Evolutionary conservation across 2,329 filamentous ascomycete species (phyloP), one percentile per base, ranked within the genome.

Genomic region (Trichoderma guizhouense): DNA sequence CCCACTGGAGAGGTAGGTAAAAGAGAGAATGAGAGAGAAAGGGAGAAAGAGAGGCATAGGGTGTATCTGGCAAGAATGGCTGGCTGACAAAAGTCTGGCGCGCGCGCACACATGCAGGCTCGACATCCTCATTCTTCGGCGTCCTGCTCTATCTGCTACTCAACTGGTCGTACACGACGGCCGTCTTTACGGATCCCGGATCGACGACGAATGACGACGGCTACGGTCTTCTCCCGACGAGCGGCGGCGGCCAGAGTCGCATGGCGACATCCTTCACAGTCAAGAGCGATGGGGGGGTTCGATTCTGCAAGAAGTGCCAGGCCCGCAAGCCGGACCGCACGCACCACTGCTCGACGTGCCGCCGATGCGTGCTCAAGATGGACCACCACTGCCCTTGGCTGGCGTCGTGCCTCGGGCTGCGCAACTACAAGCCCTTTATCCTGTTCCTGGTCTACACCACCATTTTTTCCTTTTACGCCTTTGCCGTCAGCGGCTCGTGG

Each of bases 341-440:
- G 36, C 96, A 99, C 82, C 96, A 99, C 84, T 99, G 96, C 86
- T 97, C 94, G 12, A 97, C 94, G 5, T 99, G 96, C 83, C 90
- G 92, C 76, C 92, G 92, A 78, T 99, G 96, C 81, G 95, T 99
- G 30, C 86, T 99, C 81, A 99, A 99, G 86, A 99, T 99, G 96
- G 96, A 99, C 80, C 96, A 99, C 81, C 96, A 99, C 84, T 99
- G 96, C 81, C 96, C 96, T 18, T 99, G 96, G 96, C 87, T 99
- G 64, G 95, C 96, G 32, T 97, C 94, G 5, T 99, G 96, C 81
- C 93, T 99, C 72, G 96, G 96, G 24, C 85, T 99, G 74, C 90
- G 90, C 79, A 99, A 99, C 83, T 97, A 98, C 86, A 99, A 99
- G 83, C 88, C 95, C 0, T 99, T 99, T 79, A 81, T 99, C 68